Evolutionary conservation across 2,329 filamentous ascomycete genomes (phyloP).

Genomic region (Xylaria sp.): DNA sequence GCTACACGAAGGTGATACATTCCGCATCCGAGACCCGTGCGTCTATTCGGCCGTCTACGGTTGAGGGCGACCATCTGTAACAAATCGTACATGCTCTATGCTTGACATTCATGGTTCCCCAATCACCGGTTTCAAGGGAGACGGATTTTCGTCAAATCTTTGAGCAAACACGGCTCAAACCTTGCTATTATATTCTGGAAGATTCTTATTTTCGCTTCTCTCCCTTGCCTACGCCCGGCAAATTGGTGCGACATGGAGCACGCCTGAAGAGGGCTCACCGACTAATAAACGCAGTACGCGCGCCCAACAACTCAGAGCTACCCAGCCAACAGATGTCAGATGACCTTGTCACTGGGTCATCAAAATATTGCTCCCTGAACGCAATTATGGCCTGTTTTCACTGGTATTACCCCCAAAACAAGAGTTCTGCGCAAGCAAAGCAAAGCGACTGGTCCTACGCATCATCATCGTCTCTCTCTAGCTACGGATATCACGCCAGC

Average conservation of each 20-base stretch:
- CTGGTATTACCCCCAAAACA: no score
- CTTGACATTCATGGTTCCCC: background rate
- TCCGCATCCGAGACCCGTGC: background rate
- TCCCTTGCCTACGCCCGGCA: background rate
- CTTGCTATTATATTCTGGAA: background rate
- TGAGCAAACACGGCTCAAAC: background rate
- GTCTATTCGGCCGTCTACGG: background rate
- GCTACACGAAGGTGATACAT: slow-evolving; percentile 15
- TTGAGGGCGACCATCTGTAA: background rate
- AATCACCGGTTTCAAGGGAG: background rate
- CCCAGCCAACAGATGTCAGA: background rate
- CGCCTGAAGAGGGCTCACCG: background rate
- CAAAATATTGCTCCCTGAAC: background rate
- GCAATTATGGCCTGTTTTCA: background rate
- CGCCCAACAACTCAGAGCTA: background rate
- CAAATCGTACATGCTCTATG: background rate
- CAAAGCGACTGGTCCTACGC: background rate
- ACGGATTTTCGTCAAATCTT: no score
- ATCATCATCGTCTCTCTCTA: background rate
- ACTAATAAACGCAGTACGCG: slow-evolving; percentile 7
- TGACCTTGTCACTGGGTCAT: background rate
- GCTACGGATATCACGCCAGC: background rate
- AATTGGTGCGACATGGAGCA: slow-evolving; percentile 14
- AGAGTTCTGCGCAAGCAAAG: background rate
- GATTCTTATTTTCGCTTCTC: background rate